Percentiles rank a stretch among this genome's conserved stretches.
phyloP scores from a whole-genome alignment of 495 filamentous ascomycete species.

The Penicillium canescens region DNA sequence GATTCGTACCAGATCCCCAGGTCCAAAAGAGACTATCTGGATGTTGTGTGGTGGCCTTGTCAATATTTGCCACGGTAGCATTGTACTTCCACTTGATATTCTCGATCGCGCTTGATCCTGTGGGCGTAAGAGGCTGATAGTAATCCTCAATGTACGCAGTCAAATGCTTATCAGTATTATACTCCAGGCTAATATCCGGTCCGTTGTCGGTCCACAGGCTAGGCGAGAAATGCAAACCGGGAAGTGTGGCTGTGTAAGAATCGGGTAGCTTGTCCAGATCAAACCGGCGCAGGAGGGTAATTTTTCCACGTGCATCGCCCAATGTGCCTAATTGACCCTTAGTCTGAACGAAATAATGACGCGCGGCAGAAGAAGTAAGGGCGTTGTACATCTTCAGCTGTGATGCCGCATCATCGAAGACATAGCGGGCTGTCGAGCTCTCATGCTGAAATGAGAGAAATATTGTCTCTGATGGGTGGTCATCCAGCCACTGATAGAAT shows the following conservation, averaged over 20 bases:
- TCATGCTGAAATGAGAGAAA: conserved; percentile 45
- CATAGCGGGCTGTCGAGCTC: conserved; percentile 22
- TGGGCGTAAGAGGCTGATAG: conserved; percentile 31
- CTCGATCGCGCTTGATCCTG: conserved; percentile 26
- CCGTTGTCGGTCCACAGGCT: conserved; percentile 37
- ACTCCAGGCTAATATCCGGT: conserved; percentile 33
- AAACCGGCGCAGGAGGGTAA: conserved; percentile 42
- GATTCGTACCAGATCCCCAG: conserved; percentile 48
- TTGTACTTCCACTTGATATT: conserved; percentile 46
- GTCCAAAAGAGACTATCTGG: conserved; percentile 48
- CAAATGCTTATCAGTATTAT: conserved; percentile 30
- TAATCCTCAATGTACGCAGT: conserved; percentile 48
- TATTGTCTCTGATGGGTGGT: conserved; percentile 33
- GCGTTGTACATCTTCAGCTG: conserved; percentile 34
- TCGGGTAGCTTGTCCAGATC: conserved; percentile 34
- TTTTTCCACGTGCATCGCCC: conserved; percentile 42
- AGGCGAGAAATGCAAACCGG: conserved; percentile 44
- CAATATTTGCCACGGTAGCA: conserved; percentile 31
- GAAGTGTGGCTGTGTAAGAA: conserved; percentile 30
- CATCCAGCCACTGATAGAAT: conserved; percentile 48
- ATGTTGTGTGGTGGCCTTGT: conserved; percentile 27
- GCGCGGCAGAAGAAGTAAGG: conserved; percentile 33
- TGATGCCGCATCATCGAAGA: conserved; percentile 35
- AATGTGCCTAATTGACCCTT: conserved; percentile 37
- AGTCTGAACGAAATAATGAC: conserved; percentile 38